Base-by-base conservation (phyloP, 495 filamentous ascomycete genomes). In the Ramalina peruviana region DNA sequence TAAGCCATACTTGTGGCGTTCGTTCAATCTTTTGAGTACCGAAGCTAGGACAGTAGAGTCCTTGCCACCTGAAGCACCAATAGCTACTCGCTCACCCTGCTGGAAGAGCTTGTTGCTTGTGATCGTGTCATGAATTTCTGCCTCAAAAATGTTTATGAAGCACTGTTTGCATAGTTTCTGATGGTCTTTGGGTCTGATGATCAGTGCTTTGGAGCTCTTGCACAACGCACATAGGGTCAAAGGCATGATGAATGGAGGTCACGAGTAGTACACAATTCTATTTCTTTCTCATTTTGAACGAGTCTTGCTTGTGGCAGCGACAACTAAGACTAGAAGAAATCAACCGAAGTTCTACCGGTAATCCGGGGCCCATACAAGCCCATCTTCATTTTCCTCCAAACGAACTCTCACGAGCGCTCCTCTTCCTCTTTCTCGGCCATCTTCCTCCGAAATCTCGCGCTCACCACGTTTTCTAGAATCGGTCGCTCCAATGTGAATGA, bases 41-140 rank as follows among this genome's bases (percentile, higher is more conserved):
- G 86, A 89, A 19, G 92, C 93, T 4, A 98, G 76, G 3, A 98
- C 92, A 0, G 92, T 98, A 51, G 88, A 95, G 67, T 98, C 92
- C 69, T 98, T 98, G 54, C 92, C 92, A 40, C 92, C 92, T 2
- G 90, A 96, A 33, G 92, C 92, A 41, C 92, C 92, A 62, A 98
- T 94, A 20, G 92, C 92, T 25, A 98, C 75, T 47, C 80, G 80
- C 63, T 96, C 90, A 36, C 93, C 92, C 20, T 71, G 83, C 33
- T 72, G 66, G 69, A 98, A 98, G 36, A 98, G 76, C 21, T 71
- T 67, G 13, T 83, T 82, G 6, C 78, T 70, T 10, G 72, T 83
- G 65, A 98, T 94, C 4, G 92, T 97, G 56, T 89, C 80, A 65
- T 96, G 88, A 48, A 94, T 82, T 71, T 98, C 92, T 54, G 82